Evolutionary conservation across 2,329 filamentous ascomycete genomes (phyloP).

Genomic region (Fusarium torreyae): DNA sequence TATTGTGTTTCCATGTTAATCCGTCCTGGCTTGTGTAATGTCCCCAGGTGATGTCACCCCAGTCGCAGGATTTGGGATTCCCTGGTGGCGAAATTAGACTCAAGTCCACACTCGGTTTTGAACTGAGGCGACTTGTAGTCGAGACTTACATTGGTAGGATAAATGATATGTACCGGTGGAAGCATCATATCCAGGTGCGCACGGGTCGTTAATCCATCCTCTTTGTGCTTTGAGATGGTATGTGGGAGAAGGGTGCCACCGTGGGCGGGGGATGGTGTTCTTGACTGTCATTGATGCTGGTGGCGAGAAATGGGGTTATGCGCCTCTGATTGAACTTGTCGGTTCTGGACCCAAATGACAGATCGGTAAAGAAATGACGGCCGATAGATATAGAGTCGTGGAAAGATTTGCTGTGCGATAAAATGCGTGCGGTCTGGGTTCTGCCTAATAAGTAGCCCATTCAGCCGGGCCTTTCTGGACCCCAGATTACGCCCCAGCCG

Average conservation of each 20-base stretch:
- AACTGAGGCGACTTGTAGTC: no score
- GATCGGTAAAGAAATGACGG: not conserved
- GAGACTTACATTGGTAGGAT: conserved; percentile 46
- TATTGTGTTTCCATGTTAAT: conserved; percentile 61
- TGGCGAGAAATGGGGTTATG: not conserved
- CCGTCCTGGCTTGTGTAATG: conserved; percentile 62
- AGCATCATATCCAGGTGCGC: conserved; percentile 43
- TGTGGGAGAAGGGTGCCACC: conserved; percentile 38
- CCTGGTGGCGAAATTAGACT: conserved; percentile 36
- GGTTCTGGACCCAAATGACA: not conserved
- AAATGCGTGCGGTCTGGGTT: conserved; percentile 12
- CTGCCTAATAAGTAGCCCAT: conserved; percentile 43
- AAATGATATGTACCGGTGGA: conserved; percentile 45
- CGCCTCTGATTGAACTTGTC: not conserved
- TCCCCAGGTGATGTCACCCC: conserved; percentile 63
- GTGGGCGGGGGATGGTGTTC: conserved; percentile 13
- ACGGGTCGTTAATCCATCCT: conserved; percentile 48
- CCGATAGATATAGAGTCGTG: conserved; percentile 6
- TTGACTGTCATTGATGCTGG: conserved; percentile 27
- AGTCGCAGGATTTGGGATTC: conserved; percentile 57
- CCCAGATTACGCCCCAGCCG: conserved; percentile 25
- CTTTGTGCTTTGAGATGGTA: conserved; percentile 45
- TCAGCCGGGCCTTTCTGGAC: conserved; percentile 33
- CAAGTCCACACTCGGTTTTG: not conserved
- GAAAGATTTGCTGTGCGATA: not conserved